Evolutionary conservation across 768 basidiomycete species (phyloP).

Genomic region (Pleurotus cornucopiae): DNA sequence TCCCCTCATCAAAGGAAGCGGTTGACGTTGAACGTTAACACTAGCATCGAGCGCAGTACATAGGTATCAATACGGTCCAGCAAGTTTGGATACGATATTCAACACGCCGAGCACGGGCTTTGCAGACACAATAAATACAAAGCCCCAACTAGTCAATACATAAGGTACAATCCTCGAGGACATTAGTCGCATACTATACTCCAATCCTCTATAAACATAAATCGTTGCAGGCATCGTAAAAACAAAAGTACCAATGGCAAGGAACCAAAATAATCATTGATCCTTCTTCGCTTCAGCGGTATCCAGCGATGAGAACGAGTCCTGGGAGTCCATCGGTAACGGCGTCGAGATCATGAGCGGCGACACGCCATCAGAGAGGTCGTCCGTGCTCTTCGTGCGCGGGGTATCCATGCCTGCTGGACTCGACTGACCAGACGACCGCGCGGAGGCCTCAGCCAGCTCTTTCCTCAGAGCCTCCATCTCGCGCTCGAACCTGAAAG

Average conservation of each 20-base stretch:
- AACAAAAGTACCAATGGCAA: no score
- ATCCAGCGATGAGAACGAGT: slow-evolving; percentile 14
- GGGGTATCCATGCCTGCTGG: slow-evolving; percentile 23
- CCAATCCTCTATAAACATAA: not conserved
- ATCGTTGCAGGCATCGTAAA: slow-evolving; percentile 6
- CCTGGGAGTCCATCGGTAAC: slow-evolving; percentile 19
- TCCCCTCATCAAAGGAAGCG: no score
- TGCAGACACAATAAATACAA: slow-evolving; percentile 3
- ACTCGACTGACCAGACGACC: slow-evolving; percentile 45
- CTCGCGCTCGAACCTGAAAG: slow-evolving; percentile 82
- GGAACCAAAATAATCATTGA: slow-evolving; percentile 13
- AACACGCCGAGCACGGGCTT: no score
- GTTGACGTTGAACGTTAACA: no score
- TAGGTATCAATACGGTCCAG: no score
- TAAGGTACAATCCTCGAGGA: not conserved
- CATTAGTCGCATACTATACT: no score
- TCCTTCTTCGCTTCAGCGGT: slow-evolving; percentile 22
- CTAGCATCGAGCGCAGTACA: no score
- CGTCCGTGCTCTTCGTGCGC: slow-evolving; percentile 26
- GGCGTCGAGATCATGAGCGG: slow-evolving; percentile 33
- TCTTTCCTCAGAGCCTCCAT: slow-evolving; percentile 88
- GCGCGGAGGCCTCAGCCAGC: slow-evolving; percentile 64
- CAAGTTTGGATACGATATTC: no score
- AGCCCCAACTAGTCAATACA: not conserved
- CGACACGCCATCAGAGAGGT: slow-evolving; percentile 39